Evolutionary conservation across 441 rosid genomes (phyloP), one percentile per base, ranked within the genome.

Genomic region (Dalechampia spathulata): DNA sequence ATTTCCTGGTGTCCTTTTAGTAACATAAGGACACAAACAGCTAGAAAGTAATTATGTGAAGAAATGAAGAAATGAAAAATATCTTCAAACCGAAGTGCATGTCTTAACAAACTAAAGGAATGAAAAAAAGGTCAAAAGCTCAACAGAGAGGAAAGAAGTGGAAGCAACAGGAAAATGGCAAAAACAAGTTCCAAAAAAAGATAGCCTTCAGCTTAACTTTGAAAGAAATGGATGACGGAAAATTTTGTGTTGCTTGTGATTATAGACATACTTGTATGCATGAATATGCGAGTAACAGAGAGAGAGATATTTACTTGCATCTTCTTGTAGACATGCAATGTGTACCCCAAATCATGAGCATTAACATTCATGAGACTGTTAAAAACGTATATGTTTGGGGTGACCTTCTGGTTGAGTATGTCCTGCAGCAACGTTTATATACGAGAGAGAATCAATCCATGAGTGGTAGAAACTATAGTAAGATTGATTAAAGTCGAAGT

Each of bases 351-450:
- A 69, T 86, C 96, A 71, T 77, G 83, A 53, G 96, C 82, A 80
- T 92, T 89, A 70, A 78, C 96, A 52, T 89, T 92, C 95, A 92
- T 88, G 52, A 86, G 79, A 65, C 96, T 86, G 79, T 88, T 92
- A 80, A 83, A 80, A 63, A 92, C 87, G 69, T 69, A 92, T 20
- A 81, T 68, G 50, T 92, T 88, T 63, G 83, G 91, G 64, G 66
- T 64, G 60, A 89, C 60, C 43, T 81, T 78, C 72, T 71, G 86
- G 69, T 68, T 65, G 47, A 79, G 63, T 40, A 92, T 76, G 64
- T 86, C 90, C 96, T 88, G 82, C 84, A 76, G 57, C 77, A 75
- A 69, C 46, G 62, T 34, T 30, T 36, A 52, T 38, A 34, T 20
- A n/a, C n/a, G n/a, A n/a, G n/a, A n/a, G n/a, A n/a, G n/a, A n/a